Evolutionary conservation across 148 eudicot species (phyloP), one percentile per base, ranked within the genome.

Genomic region (Polygonum maritimum): DNA sequence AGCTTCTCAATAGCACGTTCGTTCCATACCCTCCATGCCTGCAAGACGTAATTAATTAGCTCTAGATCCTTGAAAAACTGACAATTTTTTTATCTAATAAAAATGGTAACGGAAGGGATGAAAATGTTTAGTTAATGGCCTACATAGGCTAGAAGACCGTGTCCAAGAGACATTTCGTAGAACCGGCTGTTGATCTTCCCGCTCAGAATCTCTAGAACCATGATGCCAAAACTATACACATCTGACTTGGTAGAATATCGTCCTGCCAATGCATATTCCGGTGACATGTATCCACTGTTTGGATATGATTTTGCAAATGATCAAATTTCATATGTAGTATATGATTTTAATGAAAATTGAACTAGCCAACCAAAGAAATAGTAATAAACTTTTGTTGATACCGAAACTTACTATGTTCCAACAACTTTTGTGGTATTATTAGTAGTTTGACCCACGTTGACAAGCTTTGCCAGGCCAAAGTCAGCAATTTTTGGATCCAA

Each of bases 181-280:
- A 65, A 65, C n/a, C 39, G 8, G 15, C 41, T 13, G 8, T 33
- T 35, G 44, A 13, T 35, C 71, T 65, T 65, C 5, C 71, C 71
- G 16, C 71, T 65, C 71, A 65, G 8, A 35, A 65, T 33, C 15
- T 65, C 71, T 4, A 65, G 19, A 12, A 65, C 71, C 33, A 65
- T 65, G 41, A 65, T 9, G 13, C 44, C 71, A 35, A 65, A 65
- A 15, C 71, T 65, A 3, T 14, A 65, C 19, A 65, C 71, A 2
- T 65, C 71, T 65, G 71, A 65, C 13, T 65, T 65, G 70, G 70
- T 65, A 13, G 70, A 65, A 65, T 33, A 63, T 63, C 70, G 38
- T 31, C 70, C 70, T 14, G 40, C 70, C 13, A 63, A n/a, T 33
- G 70, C 70, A 9, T 63, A 63, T 63, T 58, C 65, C 26, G 65